Percentiles rank a stretch among this genome's conserved stretches.
Conservation (phyloP, 176 grass and related monocot species). For the Hyparrhenia diplandra region DNA sequence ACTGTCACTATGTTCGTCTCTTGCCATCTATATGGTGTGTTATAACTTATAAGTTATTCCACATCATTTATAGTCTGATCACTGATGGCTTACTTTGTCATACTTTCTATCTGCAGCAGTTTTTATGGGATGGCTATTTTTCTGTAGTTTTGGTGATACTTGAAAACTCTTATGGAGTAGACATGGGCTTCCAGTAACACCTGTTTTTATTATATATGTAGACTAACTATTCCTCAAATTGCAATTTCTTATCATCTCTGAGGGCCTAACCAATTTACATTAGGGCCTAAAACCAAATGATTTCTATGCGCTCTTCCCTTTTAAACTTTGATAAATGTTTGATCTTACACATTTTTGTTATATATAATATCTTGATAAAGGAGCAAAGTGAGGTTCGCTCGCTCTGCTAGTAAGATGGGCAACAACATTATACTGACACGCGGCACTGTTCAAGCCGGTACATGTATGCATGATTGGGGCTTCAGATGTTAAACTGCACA, state of each 20-base stretch:
- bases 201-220: neutral
- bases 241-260: conserved; percentile 4
- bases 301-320: neutral
- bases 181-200: neutral
- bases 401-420: conserved; percentile 90
- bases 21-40: neutral
- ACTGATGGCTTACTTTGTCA: neutral
- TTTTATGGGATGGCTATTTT: neutral
- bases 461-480: conserved; percentile 91
- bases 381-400: conserved; percentile 89
- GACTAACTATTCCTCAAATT: neutral
- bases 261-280: neutral
- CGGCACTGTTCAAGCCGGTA: conserved; percentile 84
- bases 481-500: conserved; percentile 86
- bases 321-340: conserved; percentile 26
- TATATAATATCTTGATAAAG: conserved; percentile 48
- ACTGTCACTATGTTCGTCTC: neutral
- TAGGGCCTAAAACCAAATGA: conserved; percentile 6
- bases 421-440: conserved; percentile 72
- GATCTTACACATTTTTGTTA: conserved; percentile 16
- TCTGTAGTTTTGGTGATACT: neutral
- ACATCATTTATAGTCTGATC: neutral
- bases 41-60: neutral
- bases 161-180: conserved; percentile 4
- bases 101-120: neutral